Conservation (phyloP, 805 yeast species). For the Candida railenensis region DNA sequence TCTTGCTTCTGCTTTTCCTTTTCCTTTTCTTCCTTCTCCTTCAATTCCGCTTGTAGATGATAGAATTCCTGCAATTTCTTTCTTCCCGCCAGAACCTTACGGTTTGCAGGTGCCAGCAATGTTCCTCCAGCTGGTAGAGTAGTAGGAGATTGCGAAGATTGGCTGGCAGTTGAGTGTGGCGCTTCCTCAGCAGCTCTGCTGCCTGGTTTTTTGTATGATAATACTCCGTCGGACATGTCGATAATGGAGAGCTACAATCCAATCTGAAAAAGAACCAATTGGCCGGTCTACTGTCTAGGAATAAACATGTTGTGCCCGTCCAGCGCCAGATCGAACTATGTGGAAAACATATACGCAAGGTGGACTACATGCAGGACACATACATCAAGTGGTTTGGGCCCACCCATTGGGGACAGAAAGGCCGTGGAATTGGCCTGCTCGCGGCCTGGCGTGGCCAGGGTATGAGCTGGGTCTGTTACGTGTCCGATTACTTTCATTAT, state of each 20-base stretch:
- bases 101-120: no score
- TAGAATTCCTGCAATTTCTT: slow-evolving; percentile 44
- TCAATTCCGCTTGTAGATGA: slow-evolving; percentile 21
- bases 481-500: no score
- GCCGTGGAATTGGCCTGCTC: no score
- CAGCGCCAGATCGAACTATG: no score
- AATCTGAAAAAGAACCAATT: no score
- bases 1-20: slow-evolving; percentile 1
- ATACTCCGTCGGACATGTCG: slow-evolving; percentile 14
- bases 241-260: background rate
- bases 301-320: no score
- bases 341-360: no score
- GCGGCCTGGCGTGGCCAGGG: no score
- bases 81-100: slow-evolving; percentile 40
- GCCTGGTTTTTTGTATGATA: slow-evolving; percentile 30
- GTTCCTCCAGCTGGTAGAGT: no score
- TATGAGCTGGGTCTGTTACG: no score
- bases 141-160: background rate
- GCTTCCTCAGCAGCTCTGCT: background rate
- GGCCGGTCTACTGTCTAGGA: no score
- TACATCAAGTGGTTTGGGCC: background rate
- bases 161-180: background rate
- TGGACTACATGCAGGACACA: background rate
- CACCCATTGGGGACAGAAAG: no score
- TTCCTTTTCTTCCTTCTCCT: slow-evolving; percentile 5